Conservation (phyloP, 345 rosid genomes). For the Salix exigua region DNA sequence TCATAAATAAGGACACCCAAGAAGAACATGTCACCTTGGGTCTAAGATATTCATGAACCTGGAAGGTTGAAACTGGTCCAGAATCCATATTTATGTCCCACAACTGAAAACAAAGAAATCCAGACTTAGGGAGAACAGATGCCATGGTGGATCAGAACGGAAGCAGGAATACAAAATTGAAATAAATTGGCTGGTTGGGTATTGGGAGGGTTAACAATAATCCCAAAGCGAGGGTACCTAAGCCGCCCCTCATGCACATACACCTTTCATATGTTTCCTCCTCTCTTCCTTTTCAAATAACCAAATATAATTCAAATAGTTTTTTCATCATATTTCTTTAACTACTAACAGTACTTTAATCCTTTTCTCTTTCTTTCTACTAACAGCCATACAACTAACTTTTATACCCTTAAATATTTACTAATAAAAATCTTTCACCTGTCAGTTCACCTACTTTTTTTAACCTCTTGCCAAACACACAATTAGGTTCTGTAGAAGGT, state of each 20-base stretch:
- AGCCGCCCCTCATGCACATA: neutral
- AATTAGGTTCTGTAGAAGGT: neutral
- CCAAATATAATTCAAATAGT: neutral
- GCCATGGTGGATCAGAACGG: neutral
- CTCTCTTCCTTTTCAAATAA: neutral
- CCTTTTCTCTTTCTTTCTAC: neutral
- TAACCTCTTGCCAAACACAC: neutral
- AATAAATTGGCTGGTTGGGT: neutral
- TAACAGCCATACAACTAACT: neutral
- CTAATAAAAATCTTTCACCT: neutral
- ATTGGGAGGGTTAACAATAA: neutral
- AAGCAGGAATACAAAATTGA: neutral
- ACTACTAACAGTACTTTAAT: neutral
- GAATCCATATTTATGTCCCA: conserved; percentile 94
- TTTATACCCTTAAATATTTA: neutral
- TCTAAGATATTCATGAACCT: conserved; percentile 89
- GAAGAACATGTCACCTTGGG: conserved; percentile 48
- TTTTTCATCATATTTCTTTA: neutral
- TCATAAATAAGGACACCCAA: neutral
- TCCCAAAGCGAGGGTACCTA: neutral
- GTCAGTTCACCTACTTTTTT: neutral
- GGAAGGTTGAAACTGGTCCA: conserved; percentile 77
- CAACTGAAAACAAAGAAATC: conserved; percentile 33
- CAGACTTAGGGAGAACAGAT: neutral
- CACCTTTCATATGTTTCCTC: neutral